Conservation (phyloP, 768 basidiomycete species). For the Hirschioporus abietinus region DNA sequence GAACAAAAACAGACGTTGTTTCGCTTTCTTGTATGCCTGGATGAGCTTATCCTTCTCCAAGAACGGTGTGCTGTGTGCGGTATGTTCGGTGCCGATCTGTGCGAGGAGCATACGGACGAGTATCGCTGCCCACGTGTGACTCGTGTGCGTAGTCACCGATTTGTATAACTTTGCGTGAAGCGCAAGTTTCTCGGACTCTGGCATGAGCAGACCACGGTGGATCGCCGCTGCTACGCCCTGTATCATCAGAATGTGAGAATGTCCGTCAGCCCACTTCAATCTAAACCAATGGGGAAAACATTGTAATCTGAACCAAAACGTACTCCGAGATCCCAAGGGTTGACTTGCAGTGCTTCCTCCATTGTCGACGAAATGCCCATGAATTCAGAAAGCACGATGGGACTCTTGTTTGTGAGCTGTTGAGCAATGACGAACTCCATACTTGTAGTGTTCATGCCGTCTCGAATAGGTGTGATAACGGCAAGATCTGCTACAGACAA, state of each 20-base stretch:
- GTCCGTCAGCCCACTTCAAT: slow-evolving; percentile 1
- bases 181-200: slow-evolving; percentile 60
- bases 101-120: slow-evolving; percentile 84
- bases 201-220: slow-evolving; percentile 82
- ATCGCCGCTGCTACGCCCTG: slow-evolving; percentile 88
- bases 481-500: slow-evolving; percentile 90
- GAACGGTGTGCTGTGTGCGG: slow-evolving; percentile 80
- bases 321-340: slow-evolving; percentile 94
- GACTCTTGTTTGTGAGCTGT: slow-evolving; percentile 73
- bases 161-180: slow-evolving; percentile 77
- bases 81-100: slow-evolving; percentile 72
- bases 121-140: slow-evolving; percentile 91
- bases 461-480: slow-evolving; percentile 90
- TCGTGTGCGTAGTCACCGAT: slow-evolving; percentile 87
- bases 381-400: slow-evolving; percentile 92
- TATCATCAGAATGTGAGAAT: neutral
- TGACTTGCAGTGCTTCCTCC: slow-evolving; percentile 83
- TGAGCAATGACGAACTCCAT: slow-evolving; percentile 99
- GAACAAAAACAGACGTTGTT: slow-evolving; percentile 86
- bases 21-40: slow-evolving; percentile 56
- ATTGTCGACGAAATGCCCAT: slow-evolving; percentile 96
- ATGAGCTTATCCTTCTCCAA: slow-evolving; percentile 61
- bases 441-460: slow-evolving; percentile 98
- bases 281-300: neutral
- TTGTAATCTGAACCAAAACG: slow-evolving; percentile 20